phyloP scores from a whole-genome alignment of 345 rosid species.

The Kernera saxatilis region DNA sequence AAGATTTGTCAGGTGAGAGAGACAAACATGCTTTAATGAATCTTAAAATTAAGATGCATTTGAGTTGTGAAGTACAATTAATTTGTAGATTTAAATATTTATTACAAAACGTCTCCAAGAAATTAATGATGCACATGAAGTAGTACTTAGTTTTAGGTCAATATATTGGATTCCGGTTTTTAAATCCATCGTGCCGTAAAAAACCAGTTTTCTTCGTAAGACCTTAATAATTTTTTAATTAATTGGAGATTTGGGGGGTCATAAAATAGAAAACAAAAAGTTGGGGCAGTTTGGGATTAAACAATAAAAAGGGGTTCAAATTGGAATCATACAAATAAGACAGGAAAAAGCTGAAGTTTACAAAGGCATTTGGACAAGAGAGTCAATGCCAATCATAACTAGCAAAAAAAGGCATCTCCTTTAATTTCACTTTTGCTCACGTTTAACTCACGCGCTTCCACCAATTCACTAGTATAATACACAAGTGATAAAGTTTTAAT shows the following conservation, averaged over 20 bases:
- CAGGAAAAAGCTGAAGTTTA: conserved; percentile 30
- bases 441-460: conserved; percentile 27
- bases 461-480: not conserved
- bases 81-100: not conserved
- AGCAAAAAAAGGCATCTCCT: conserved; percentile 8
- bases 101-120: not conserved
- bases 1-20: conserved; percentile 22
- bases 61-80: not conserved
- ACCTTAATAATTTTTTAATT: not conserved
- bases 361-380: conserved; percentile 36
- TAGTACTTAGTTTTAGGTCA: not conserved
- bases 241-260: not conserved
- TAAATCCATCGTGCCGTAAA: conserved; percentile 27
- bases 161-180: conserved; percentile 16
- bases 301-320: conserved; percentile 13
- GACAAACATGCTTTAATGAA: conserved; percentile 31
- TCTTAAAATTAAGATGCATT: conserved; percentile 15
- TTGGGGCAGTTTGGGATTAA: conserved; percentile 26
- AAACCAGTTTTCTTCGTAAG: conserved; percentile 11
- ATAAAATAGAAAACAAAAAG: conserved; percentile 8
- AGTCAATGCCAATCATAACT: conserved; percentile 41
- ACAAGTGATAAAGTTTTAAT: not conserved
- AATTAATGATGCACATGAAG: conserved; percentile 24
- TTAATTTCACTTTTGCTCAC: conserved; percentile 11
- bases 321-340: conserved; percentile 26